Evolutionary conservation across 768 basidiomycete genomes (phyloP).

Genomic region (Hypholoma fasciculare): DNA sequence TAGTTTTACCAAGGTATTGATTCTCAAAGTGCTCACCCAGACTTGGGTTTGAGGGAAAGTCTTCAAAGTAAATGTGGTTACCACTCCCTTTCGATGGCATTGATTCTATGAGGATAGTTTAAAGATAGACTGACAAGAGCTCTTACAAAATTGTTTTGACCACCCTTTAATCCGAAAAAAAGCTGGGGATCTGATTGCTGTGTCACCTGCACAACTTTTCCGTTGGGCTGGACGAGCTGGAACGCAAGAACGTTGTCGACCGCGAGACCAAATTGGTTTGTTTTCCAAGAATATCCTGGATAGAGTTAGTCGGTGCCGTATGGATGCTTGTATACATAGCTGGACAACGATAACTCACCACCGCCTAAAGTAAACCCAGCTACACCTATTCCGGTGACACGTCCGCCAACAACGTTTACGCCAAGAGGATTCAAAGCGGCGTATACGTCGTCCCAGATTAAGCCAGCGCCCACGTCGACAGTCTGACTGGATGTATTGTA

Average conservation of each 20-base stretch:
- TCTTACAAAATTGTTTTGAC: conserved; percentile 7
- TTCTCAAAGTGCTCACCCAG: conserved; percentile 14
- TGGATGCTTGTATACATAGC: too few species aligned
- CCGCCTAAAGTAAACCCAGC: conserved; percentile 62
- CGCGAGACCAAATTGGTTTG: conserved; percentile 40
- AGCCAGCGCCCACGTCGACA: conserved; percentile 40
- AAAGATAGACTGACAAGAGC: not conserved
- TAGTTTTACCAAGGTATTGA: not conserved
- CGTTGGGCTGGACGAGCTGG: conserved; percentile 7
- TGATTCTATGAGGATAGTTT: not conserved
- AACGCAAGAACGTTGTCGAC: conserved; percentile 8
- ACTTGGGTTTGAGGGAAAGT: conserved; percentile 38
- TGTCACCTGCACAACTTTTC: conserved; percentile 5
- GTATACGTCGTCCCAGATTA: conserved; percentile 68
- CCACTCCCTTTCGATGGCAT: conserved; percentile 34
- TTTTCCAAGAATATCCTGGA: conserved; percentile 62
- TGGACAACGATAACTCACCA: conserved; percentile 31
- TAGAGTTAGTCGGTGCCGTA: not conserved
- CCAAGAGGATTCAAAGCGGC: conserved; percentile 45
- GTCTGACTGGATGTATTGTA: conserved; percentile 42
- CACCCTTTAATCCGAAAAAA: conserved; percentile 7
- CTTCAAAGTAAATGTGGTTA: conserved; percentile 46
- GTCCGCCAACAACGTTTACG: conserved; percentile 58
- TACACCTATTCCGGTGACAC: conserved; percentile 59
- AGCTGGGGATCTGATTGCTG: conserved; percentile 2